Base-by-base conservation (phyloP, 2,329 filamentous ascomycete species). In the Aspergillus brasiliensis region DNA sequence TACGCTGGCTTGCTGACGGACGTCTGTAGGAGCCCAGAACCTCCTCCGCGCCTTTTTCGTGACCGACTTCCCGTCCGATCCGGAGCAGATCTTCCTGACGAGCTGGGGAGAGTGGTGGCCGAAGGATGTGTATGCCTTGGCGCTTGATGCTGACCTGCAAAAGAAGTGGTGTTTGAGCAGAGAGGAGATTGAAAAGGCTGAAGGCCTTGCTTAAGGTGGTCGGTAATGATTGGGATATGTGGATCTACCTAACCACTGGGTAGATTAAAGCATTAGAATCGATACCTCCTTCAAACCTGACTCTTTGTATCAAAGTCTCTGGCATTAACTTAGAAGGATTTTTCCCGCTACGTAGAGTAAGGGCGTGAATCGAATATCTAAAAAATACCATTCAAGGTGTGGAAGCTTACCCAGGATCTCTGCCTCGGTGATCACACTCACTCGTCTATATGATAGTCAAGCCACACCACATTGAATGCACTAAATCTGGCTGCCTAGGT, bases 81-180 rank as follows among this genome's bases (percentile, higher is more conserved):
- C 66, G 0, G 60, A 70, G 42, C 67, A 69, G 37, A 62, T 70
- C 15, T 68, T 70, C 51, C 44, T 70, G 59, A 70, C 68, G 23
- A 70, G 67, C 42, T 70, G 68, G 68, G 68, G 68, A n/a, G 67
- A 70, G 49, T 70, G 68, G 67, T 70, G 68, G 67, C 61, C 68
- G 3, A 68, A 59, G 58, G 64, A 69, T 60, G 67, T 70, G 23
- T 67, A 68, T 58, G 57, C 60, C 5, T 4, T 62, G 13, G 68
- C 64, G 11, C 57, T 70, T 31, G 68, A 70, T 48, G 23, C 38
- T 5, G 47, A 46, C 1, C 47, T 70, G 21, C 68, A 70, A 48
- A 58, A 65, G 17, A 70, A 69, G 23, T 70, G 68, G 68, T 70
- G 68, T 31, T 61, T 57, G 59, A 63, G 65, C 34, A 65, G 58